Evolutionary conservation across 1,284 basidiomycete genomes (phyloP).

Genomic region (Ceratobasidium sp.): DNA sequence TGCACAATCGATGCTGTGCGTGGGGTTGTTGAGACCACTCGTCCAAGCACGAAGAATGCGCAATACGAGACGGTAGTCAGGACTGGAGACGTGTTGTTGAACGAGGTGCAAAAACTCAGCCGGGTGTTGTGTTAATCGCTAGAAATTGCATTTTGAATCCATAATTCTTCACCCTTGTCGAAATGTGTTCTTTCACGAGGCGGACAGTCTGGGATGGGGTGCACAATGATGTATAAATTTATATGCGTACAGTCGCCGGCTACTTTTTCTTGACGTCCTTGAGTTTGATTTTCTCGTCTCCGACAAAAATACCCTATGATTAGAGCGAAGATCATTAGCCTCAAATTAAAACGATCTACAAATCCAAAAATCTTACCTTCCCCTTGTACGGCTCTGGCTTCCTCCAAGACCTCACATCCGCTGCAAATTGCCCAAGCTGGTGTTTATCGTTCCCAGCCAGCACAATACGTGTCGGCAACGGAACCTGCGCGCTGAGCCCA

Average conservation of each 20-base stretch:
- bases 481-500: constrained; percentile 80
- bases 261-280: constrained; percentile 97
- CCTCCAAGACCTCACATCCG: constrained; percentile 83
- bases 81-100: constrained; percentile 89
- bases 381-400: constrained; percentile 98
- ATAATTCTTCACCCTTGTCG: neutral
- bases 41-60: constrained; percentile 85
- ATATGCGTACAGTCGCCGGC: neutral
- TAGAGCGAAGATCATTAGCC: neutral
- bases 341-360: constrained; percentile 14
- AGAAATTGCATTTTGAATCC: neutral
- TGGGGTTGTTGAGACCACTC: constrained; percentile 93
- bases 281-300: constrained; percentile 86
- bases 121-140: constrained; percentile 71
- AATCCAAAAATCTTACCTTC: constrained; percentile 69
- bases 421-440: constrained; percentile 86
- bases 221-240: neutral
- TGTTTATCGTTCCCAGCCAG: constrained; percentile 79
- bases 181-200: neutral
- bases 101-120: constrained; percentile 76
- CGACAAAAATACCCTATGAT: constrained; percentile 87
- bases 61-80: constrained; percentile 92
- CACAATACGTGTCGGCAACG: constrained; percentile 73
- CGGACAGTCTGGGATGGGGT: neutral
- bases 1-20: constrained; percentile 95